These are phyloP conservation scores for Tulasnella sp. DNA, from an alignment of 768 basidiomycete species.

Conservation along the genomic window DNA sequence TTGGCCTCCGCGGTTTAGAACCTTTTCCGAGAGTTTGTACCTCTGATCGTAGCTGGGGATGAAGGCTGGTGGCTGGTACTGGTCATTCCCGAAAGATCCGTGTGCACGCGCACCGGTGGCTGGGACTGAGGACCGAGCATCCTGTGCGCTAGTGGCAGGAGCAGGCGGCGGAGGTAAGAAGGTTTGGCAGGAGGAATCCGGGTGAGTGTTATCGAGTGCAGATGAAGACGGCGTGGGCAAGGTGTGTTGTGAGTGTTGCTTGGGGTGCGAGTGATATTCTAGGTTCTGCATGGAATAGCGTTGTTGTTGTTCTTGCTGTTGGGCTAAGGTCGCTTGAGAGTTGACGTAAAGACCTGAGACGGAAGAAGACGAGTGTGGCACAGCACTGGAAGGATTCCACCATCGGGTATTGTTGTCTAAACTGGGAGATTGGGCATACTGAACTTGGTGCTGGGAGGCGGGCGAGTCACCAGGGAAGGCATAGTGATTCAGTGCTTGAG, in stretches of 20 bases:
- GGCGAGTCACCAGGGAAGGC: neutral
- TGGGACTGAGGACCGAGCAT: neutral
- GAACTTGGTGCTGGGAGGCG: neutral
- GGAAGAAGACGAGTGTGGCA: neutral
- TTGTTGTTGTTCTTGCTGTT: neutral
- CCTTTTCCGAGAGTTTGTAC: neutral
- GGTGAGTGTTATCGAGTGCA: neutral
- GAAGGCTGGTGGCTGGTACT: neutral
- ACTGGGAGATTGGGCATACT: neutral
- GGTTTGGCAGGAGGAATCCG: conserved; percentile 2
- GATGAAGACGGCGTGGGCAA: neutral
- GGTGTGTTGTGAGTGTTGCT: neutral
- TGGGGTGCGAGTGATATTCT: neutral
- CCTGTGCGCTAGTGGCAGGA: neutral
- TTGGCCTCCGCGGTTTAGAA: neutral
- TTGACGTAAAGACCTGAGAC: neutral
- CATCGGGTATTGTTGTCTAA: neutral
- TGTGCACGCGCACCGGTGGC: neutral
- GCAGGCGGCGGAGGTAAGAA: neutral
- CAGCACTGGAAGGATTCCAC: neutral
- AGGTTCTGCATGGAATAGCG: neutral
- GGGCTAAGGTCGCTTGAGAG: neutral
- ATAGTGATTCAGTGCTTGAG: neutral
- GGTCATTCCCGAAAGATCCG: neutral
- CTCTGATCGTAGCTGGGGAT: neutral